Evolutionary conservation across 148 eudicot species (phyloP).

Genomic region (Agrostemma githago): DNA sequence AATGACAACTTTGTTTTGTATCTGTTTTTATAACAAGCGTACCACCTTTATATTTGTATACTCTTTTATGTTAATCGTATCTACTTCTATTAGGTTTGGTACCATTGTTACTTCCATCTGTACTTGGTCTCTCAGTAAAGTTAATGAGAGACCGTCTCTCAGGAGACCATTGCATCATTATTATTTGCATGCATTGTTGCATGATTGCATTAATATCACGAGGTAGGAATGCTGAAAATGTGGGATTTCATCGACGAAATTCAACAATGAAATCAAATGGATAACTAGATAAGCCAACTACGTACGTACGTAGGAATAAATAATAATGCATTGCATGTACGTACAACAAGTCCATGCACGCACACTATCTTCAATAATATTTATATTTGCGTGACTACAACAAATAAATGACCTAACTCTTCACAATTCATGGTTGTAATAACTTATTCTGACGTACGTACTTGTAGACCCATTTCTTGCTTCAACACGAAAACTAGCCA

Average conservation of each 20-base stretch:
- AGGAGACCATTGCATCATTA: too few relatives aligned
- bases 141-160: too few relatives aligned
- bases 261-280: conserved; percentile 6
- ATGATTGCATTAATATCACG: conserved; percentile 1
- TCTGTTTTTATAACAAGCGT: too few relatives aligned
- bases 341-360: background rate
- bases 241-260: conserved; percentile 3
- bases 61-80: too few relatives aligned
- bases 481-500: too few relatives aligned
- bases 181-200: background rate
- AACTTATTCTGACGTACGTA: background rate
- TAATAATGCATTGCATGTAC: background rate
- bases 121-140: too few relatives aligned
- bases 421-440: background rate
- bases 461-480: background rate
- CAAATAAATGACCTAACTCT: background rate
- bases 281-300: background rate
- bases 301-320: background rate
- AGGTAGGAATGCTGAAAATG: conserved; percentile 9
- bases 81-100: too few relatives aligned
- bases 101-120: too few relatives aligned
- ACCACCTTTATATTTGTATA: too few relatives aligned
- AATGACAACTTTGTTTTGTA: too few relatives aligned
- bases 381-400: background rate
- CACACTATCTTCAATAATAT: background rate